phyloP scores from a whole-genome alignment of 306 rosid genomes.

The Begonia loranthoides region DNA sequence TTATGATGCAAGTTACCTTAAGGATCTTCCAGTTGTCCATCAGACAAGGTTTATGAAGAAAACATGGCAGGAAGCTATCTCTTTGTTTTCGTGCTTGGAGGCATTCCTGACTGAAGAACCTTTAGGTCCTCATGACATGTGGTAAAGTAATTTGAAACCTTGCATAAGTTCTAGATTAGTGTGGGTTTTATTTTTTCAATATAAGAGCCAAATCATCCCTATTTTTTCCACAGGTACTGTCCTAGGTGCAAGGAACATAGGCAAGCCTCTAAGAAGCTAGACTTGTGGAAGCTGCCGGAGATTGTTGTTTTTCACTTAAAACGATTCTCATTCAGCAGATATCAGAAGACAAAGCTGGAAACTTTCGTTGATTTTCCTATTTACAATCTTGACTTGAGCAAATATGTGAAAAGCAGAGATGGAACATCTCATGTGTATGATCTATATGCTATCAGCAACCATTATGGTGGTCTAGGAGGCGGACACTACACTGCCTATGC shows the following conservation, averaged over 20 bases:
- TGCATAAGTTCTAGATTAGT: constrained; percentile 5
- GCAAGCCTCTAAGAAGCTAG: constrained; percentile 95
- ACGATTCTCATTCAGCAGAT: constrained; percentile 96
- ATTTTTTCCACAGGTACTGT: constrained; percentile 55
- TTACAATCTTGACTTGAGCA: constrained; percentile 81
- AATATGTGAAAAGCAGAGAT: constrained; percentile 69
- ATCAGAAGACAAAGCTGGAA: constrained; percentile 82
- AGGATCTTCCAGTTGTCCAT: constrained; percentile 88
- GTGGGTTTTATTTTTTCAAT: too few species aligned
- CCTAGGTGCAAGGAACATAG: constrained; percentile 94
- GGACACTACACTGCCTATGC: constrained; percentile 97
- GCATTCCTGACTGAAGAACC: constrained; percentile 97
- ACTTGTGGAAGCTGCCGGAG: constrained; percentile 96
- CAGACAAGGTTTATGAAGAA: constrained; percentile 67
- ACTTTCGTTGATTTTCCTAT: constrained; percentile 91
- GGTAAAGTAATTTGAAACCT: constrained; percentile 28
- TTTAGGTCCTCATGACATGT: constrained; percentile 97
- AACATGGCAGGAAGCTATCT: constrained; percentile 83
- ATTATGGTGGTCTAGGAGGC: constrained; percentile 94
- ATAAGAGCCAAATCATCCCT: neutral
- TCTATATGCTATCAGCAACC: constrained; percentile 93
- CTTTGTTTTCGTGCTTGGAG: constrained; percentile 95
- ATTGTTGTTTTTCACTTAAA: constrained; percentile 91
- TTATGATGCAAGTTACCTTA: constrained; percentile 66
- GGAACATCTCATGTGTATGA: constrained; percentile 56